Percentiles rank a stretch among this genome's conserved stretches.
Conservation (phyloP, 768 basidiomycete species). For the Lepiota brunneoincarnata region DNA sequence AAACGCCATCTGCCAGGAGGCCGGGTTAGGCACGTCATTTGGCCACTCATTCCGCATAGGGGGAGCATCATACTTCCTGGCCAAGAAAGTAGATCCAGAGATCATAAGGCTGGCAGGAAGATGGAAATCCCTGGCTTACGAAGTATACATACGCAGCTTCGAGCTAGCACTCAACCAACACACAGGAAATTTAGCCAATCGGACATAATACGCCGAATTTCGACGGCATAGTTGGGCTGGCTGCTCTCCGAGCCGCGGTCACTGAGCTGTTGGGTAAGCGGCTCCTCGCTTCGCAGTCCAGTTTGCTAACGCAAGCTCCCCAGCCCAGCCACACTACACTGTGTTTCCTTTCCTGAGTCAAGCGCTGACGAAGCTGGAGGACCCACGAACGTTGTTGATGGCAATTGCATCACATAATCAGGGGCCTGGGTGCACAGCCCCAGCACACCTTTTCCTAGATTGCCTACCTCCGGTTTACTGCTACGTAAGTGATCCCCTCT, state of each 20-base stretch:
- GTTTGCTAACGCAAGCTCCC: no score
- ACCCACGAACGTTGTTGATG: no score
- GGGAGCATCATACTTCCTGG: slow-evolving; percentile 33
- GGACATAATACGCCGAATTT: not conserved
- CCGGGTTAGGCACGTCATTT: slow-evolving; percentile 30
- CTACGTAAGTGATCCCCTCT: no score
- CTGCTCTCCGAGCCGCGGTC: not conserved
- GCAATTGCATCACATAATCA: no score
- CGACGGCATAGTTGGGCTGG: slow-evolving; percentile 7
- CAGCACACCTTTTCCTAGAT: no score
- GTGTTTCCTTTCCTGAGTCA: no score
- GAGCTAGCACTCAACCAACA: slow-evolving; percentile 28
- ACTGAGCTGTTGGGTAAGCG: no score
- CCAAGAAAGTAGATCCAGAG: slow-evolving; percentile 29
- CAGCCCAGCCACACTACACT: no score
- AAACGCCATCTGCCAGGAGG: slow-evolving; percentile 24
- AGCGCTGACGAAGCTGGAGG: no score
- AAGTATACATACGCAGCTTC: slow-evolving; percentile 34
- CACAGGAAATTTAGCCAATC: not conserved
- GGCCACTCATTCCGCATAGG: slow-evolving; percentile 44
- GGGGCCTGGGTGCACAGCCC: no score
- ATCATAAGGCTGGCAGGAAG: slow-evolving; percentile 29
- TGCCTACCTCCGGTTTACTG: no score
- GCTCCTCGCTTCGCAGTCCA: no score
- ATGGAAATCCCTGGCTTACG: slow-evolving; percentile 39